Evolutionary conservation across 163 green algal genomes (phyloP).

Genomic region (Prototheca cutis): DNA sequence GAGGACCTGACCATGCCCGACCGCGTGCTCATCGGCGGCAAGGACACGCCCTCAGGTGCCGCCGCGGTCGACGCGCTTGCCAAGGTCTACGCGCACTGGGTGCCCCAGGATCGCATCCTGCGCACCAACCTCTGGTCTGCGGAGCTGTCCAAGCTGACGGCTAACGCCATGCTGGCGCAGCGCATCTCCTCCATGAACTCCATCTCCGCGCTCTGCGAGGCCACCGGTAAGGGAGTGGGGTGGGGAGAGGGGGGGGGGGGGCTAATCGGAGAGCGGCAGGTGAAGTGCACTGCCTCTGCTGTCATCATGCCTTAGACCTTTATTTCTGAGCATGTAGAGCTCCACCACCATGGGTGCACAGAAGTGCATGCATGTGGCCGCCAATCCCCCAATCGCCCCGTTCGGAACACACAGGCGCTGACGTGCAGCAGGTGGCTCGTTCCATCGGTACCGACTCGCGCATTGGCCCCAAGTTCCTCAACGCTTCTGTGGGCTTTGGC

Average conservation of each 20-base stretch:
- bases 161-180: slow-evolving; percentile 98
- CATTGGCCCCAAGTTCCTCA: slow-evolving; percentile 96
- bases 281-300: too few relatives aligned
- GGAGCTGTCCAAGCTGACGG: slow-evolving; percentile 97
- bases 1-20: slow-evolving; percentile 85
- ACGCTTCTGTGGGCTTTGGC: slow-evolving; percentile 95
- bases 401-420: slow-evolving; percentile 12
- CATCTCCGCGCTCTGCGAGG: slow-evolving; percentile 96
- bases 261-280: too few relatives aligned
- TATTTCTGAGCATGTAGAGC: too few relatives aligned
- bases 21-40: slow-evolving; percentile 83
- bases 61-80: slow-evolving; percentile 56
- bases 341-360: too few relatives aligned
- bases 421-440: slow-evolving; percentile 54
- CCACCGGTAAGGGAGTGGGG: slow-evolving; percentile 69
- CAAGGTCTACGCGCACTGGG: slow-evolving; percentile 92
- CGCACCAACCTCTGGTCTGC: slow-evolving; percentile 93
- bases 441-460: slow-evolving; percentile 90
- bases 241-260: too few relatives aligned
- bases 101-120: slow-evolving; percentile 86
- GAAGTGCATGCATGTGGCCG: too few relatives aligned
- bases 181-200: slow-evolving; percentile 97
- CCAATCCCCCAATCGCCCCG: neutral
- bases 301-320: too few relatives aligned
- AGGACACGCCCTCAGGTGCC: slow-evolving; percentile 62